Evolutionary conservation across 257 asterid genomes (phyloP).

Genomic region (Avicennia marina): DNA sequence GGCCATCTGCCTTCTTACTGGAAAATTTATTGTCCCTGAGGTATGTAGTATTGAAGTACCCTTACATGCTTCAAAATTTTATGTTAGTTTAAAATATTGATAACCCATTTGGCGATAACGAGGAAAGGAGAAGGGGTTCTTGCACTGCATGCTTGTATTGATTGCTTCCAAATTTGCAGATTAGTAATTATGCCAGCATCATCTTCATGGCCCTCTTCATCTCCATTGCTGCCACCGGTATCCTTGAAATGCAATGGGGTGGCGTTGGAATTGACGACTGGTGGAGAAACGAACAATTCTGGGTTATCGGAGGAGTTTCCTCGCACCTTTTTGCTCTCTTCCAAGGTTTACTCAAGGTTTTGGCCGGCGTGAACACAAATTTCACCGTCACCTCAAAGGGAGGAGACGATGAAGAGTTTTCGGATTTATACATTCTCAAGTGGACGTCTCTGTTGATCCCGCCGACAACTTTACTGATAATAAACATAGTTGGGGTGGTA

Average conservation of each 20-base stretch:
- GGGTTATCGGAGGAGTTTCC: conserved; percentile 74
- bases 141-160: no score
- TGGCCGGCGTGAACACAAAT: conserved; percentile 51
- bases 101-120: not conserved
- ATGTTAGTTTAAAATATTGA: no score
- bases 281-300: conserved; percentile 79
- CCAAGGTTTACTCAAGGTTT: conserved; percentile 61
- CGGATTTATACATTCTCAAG: conserved; percentile 48
- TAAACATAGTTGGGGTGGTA: conserved; percentile 50
- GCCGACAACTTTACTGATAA: conserved; percentile 48
- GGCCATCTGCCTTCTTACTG: no score
- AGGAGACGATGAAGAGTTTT: conserved; percentile 47
- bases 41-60: conserved; percentile 22
- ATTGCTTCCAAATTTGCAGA: conserved; percentile 37
- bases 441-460: no score
- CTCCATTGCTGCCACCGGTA: conserved; percentile 61
- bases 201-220: conserved; percentile 48
- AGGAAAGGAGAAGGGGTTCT: no score
- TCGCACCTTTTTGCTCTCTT: conserved; percentile 58
- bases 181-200: conserved; percentile 52
- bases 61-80: no score
- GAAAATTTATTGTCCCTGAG: no score
- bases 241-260: conserved; percentile 75
- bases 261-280: conserved; percentile 59
- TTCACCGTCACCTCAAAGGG: conserved; percentile 62